Conservation (phyloP, 768 basidiomycete species). For the Nevesoporus exiguus region DNA sequence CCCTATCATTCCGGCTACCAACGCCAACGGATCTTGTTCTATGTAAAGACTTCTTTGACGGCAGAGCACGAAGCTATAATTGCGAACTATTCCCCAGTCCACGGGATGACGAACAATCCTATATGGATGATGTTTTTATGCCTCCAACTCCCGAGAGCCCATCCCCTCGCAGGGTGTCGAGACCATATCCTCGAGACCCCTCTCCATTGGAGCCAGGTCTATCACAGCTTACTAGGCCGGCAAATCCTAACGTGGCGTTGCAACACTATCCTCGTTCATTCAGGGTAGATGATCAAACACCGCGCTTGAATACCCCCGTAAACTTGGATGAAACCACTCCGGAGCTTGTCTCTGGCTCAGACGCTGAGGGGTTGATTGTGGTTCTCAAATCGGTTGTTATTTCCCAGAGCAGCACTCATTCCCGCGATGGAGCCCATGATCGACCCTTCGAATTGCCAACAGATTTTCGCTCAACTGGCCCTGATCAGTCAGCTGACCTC, state of each 20-base stretch:
- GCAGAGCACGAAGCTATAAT: background rate
- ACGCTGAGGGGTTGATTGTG: slow-evolving; percentile 23
- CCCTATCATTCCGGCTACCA: slow-evolving; percentile 12
- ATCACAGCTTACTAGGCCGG: background rate
- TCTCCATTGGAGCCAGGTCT: background rate
- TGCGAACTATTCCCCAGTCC: slow-evolving; percentile 8
- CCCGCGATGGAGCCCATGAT: background rate
- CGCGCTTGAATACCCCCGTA: slow-evolving; percentile 36
- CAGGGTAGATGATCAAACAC: slow-evolving; percentile 39
- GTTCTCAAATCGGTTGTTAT: background rate
- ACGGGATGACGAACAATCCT: slow-evolving; percentile 7
- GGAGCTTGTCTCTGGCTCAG: slow-evolving; percentile 32
- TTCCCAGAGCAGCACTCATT: background rate
- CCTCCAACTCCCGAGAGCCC: slow-evolving; percentile 34
- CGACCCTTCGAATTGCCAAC: slow-evolving; percentile 25
- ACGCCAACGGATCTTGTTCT: slow-evolving; percentile 20
- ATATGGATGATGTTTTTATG: background rate
- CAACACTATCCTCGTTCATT: slow-evolving; percentile 35
- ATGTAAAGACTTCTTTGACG: slow-evolving; percentile 6
- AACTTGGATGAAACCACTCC: slow-evolving; percentile 23
- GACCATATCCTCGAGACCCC: background rate
- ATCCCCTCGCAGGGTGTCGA: slow-evolving; percentile 12
- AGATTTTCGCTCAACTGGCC: background rate
- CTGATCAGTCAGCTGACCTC: slow-evolving; percentile 18
- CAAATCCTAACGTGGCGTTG: background rate